A percentile compares a stretch with the other conserved stretches of the same genome.
Conservation (phyloP, 345 rosid species). For the Zanthoxylum bungeanum region DNA sequence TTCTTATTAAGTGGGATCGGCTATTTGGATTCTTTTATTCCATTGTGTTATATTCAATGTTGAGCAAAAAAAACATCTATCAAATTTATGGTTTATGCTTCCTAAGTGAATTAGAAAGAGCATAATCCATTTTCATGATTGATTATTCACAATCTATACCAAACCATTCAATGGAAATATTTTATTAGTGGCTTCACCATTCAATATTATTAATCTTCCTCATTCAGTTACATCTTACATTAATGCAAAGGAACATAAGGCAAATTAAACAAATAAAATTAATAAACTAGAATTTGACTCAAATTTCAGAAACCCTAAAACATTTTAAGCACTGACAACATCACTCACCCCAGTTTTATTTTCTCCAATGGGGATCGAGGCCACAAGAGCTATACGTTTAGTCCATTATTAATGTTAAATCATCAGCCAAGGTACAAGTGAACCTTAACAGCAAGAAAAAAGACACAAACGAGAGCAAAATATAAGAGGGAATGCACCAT, state of each 20-base stretch:
- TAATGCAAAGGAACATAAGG: neutral
- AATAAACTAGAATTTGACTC: no score
- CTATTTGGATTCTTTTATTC: no score
- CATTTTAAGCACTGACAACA: no score
- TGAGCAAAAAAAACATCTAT: no score
- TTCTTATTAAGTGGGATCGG: no score
- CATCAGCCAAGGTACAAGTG: constrained; percentile 45
- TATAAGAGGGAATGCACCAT: constrained; percentile 49
- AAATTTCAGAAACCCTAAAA: neutral
- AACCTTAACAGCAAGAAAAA: constrained; percentile 47
- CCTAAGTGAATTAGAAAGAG: neutral
- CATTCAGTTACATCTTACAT: neutral
- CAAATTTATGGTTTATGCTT: neutral
- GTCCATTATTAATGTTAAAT: neutral
- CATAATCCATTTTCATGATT: neutral
- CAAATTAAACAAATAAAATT: no score
- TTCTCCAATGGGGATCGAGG: neutral
- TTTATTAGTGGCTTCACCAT: neutral
- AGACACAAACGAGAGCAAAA: constrained; percentile 50
- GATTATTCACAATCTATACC: neutral
- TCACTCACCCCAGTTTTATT: no score
- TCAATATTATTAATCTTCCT: neutral
- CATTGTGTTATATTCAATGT: no score
- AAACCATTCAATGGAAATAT: neutral
- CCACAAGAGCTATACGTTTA: neutral